A percentile compares a stretch with the other conserved stretches of the same genome.
These are phyloP conservation scores for Diaporthe sp. DNA, from an alignment of 2,329 filamentous ascomycete species.

Conservation along the genomic window DNA sequence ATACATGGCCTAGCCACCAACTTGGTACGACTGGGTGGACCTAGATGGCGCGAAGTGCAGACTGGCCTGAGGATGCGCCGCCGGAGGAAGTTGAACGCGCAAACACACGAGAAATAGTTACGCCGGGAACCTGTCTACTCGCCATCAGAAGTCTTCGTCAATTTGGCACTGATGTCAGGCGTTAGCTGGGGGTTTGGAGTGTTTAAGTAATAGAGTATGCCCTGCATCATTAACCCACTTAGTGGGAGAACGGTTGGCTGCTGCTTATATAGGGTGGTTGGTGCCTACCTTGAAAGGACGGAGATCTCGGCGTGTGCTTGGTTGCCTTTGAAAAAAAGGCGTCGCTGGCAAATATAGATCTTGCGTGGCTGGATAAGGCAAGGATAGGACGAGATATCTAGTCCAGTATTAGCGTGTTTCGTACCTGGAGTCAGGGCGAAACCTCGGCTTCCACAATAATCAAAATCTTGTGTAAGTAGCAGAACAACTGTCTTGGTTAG, in stretches of 20 bases:
- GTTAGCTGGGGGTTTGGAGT: constrained; percentile 61
- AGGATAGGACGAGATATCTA: no score
- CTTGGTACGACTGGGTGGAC: constrained; percentile 68
- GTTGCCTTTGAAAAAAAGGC: constrained; percentile 60
- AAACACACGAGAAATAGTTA: constrained; percentile 90
- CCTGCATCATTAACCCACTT: constrained; percentile 60
- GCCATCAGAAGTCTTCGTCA: constrained; percentile 89
- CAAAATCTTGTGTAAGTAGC: no score
- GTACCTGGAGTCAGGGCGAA: no score
- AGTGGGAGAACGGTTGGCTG: constrained; percentile 64
- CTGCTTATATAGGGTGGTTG: constrained; percentile 63
- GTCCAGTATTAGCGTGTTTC: no score
- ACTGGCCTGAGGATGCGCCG: constrained; percentile 45
- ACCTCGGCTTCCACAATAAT: no score
- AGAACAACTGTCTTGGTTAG: no score
- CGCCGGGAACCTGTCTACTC: constrained; percentile 94
- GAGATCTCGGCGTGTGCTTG: constrained; percentile 63
- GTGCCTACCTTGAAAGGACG: constrained; percentile 57
- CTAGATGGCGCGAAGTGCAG: constrained; percentile 63
- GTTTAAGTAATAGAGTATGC: constrained; percentile 70
- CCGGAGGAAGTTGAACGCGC: constrained; percentile 78
- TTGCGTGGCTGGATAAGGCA: constrained; percentile 63
- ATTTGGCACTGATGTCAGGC: constrained; percentile 81
- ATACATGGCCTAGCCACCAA: constrained; percentile 82
- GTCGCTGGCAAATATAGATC: constrained; percentile 64